A percentile compares a stretch with the other conserved stretches of the same genome.
Conservation (phyloP, 805 yeast genomes). For the Candida montana region DNA sequence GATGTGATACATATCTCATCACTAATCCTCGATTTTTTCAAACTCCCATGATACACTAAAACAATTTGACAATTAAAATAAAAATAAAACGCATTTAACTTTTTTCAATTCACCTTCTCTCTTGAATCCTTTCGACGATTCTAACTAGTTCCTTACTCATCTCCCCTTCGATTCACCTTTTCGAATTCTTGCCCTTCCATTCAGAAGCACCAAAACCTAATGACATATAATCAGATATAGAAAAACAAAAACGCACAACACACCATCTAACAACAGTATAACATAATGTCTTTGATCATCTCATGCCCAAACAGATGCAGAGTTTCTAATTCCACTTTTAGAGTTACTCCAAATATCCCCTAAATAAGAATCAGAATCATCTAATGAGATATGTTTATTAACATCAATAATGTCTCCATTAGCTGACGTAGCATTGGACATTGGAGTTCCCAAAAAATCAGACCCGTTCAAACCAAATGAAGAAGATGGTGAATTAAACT, state of each 20-base stretch:
- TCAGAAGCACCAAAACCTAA: no score
- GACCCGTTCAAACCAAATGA: slow-evolving; percentile 15
- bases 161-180: not conserved
- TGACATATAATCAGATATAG: no score
- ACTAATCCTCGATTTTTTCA: no score
- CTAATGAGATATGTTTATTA: slow-evolving; percentile 17
- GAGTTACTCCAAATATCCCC: slow-evolving; percentile 26
- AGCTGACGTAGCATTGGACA: slow-evolving; percentile 8
- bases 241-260: not conserved
- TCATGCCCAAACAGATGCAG: slow-evolving; percentile 27
- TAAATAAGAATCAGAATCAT: slow-evolving; percentile 17
- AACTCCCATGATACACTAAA: no score
- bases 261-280: no score
- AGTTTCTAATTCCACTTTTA: slow-evolving; percentile 15
- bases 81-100: not conserved
- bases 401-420: slow-evolving; percentile 2
- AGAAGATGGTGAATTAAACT: slow-evolving; percentile 10
- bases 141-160: not conserved
- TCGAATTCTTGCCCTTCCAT: no score
- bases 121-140: not conserved
- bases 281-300: no score
- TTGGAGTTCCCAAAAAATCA: slow-evolving; percentile 13
- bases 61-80: not conserved
- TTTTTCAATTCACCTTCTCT: not conserved
- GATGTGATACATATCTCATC: no score